A percentile compares a stretch with the other conserved stretches of the same genome.
These are phyloP conservation scores for Aspergillus carlsbadensis DNA, from an alignment of 495 filamentous ascomycete genomes.

Conservation along the genomic window DNA sequence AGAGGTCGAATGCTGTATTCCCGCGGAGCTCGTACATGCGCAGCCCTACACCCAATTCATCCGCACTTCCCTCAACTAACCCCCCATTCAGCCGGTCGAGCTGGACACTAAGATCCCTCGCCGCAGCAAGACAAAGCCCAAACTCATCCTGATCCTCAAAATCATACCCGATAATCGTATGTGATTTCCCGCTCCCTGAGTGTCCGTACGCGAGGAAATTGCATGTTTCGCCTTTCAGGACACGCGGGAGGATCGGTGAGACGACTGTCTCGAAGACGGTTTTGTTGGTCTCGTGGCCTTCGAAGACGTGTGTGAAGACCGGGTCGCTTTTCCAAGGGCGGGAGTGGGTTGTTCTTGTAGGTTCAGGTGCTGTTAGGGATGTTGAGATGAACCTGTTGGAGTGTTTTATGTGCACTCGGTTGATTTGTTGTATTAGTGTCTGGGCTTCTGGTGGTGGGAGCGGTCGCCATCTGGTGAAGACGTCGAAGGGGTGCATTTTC, in stretches of 20 bases:
- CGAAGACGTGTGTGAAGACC: conserved; percentile 8
- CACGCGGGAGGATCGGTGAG: conserved; percentile 4
- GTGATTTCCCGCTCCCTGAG: conserved; percentile 28
- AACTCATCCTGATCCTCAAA: conserved; percentile 18
- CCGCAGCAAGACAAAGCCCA: conserved; percentile 25
- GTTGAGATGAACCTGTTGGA: conserved; percentile 4
- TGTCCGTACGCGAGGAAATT: conserved; percentile 32
- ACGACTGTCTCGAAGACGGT: conserved; percentile 13
- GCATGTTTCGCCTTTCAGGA: conserved; percentile 11
- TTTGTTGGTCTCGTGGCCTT: conserved; percentile 3
- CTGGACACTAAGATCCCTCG: conserved; percentile 8
- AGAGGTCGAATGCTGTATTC: conserved; percentile 26
- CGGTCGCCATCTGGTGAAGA: not conserved
- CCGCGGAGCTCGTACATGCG: conserved; percentile 27
- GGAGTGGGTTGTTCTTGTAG: not conserved
- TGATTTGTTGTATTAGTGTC: no score
- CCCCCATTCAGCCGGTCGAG: conserved; percentile 11
- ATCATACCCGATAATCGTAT: conserved; percentile 30
- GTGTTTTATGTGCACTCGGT: no score
- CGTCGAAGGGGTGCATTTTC: not conserved
- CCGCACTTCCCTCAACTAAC: not conserved
- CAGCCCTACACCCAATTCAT: conserved; percentile 22
- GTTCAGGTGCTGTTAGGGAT: not conserved
- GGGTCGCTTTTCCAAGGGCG: conserved; percentile 14
- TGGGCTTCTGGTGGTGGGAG: not conserved